Conservation (phyloP, 2,329 filamentous ascomycete species). For the Fusarium sp. region DNA sequence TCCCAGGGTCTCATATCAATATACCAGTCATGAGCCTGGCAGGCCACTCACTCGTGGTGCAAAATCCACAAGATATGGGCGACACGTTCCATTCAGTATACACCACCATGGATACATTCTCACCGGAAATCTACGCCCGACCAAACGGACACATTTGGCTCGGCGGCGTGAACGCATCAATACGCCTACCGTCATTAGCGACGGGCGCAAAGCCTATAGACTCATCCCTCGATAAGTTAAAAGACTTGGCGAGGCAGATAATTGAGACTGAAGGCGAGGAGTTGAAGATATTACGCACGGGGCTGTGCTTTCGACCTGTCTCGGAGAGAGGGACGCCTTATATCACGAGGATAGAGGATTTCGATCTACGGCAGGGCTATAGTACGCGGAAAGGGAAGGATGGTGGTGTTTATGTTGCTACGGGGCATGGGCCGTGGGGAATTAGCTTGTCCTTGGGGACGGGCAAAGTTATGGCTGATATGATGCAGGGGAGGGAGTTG, state of each 20-base stretch:
- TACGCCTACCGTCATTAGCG: conserved; percentile 66
- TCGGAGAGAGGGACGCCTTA: conserved; percentile 73
- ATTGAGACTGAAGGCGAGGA: conserved; percentile 59
- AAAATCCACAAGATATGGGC: conserved; percentile 60
- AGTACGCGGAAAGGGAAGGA: conserved; percentile 54
- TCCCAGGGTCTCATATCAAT: conserved; percentile 63
- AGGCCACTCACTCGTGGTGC: conserved; percentile 77
- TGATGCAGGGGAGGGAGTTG: conserved; percentile 68
- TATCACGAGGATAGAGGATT: conserved; percentile 66
- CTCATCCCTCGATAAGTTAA: conserved; percentile 60
- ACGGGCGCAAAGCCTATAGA: conserved; percentile 33
- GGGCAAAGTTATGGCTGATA: conserved; percentile 75
- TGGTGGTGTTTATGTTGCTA: conserved; percentile 76
- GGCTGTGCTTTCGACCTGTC: conserved; percentile 79
- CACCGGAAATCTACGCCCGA: conserved; percentile 77
- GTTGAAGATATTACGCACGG: conserved; percentile 71
- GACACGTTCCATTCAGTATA: conserved; percentile 76
- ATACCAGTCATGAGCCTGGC: conserved; percentile 68
- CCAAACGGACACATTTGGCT: conserved; percentile 76
- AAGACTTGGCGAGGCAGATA: conserved; percentile 59
- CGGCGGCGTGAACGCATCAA: conserved; percentile 74
- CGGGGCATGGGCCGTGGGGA: conserved; percentile 83
- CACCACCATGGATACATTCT: conserved; percentile 69
- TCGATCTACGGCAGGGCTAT: conserved; percentile 62
- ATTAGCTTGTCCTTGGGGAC: conserved; percentile 74